Percentiles rank a stretch among this genome's conserved stretches.
Evolutionary conservation across 1,139 yeast genomes (phyloP).

Genomic region (Geotrichum bryndzae): DNA sequence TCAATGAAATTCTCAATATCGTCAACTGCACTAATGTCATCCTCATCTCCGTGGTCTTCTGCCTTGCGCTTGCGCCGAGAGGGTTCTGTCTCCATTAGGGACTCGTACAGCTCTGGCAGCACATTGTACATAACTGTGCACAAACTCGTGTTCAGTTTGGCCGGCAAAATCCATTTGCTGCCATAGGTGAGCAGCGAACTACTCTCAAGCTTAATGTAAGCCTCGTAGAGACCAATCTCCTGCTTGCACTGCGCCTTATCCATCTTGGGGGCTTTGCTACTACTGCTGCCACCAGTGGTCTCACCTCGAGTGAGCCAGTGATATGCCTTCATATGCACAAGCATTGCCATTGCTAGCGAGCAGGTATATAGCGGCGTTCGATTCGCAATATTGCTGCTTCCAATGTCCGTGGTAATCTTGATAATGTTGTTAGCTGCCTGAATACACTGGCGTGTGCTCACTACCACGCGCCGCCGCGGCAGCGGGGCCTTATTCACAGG

Average conservation of each 20-base stretch:
- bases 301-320: constrained; percentile 17
- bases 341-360: constrained; percentile 18
- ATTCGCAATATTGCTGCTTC: constrained; percentile 5
- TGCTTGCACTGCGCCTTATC: constrained; percentile 11
- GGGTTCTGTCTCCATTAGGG: constrained; percentile 12
- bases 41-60: constrained; percentile 3
- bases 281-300: neutral
- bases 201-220: constrained; percentile 13
- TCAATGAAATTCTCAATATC: constrained; percentile 4
- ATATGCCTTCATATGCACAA: constrained; percentile 20
- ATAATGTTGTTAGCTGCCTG: constrained; percentile 18
- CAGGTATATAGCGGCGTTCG: constrained; percentile 18
- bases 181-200: constrained; percentile 13
- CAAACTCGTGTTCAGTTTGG: constrained; percentile 16
- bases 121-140: constrained; percentile 19
- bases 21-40: neutral
- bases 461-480: constrained; percentile 8
- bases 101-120: constrained; percentile 19
- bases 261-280: neutral
- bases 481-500: constrained; percentile 4
- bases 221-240: constrained; percentile 16
- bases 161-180: constrained; percentile 16
- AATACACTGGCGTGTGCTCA: constrained; percentile 17
- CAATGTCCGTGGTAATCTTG: constrained; percentile 16
- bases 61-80: constrained; percentile 17